Evolutionary conservation across 371 early-diverging fungal species (phyloP), one percentile per base, ranked within the genome.

Genomic region (Sporodiniella umbellata): DNA sequence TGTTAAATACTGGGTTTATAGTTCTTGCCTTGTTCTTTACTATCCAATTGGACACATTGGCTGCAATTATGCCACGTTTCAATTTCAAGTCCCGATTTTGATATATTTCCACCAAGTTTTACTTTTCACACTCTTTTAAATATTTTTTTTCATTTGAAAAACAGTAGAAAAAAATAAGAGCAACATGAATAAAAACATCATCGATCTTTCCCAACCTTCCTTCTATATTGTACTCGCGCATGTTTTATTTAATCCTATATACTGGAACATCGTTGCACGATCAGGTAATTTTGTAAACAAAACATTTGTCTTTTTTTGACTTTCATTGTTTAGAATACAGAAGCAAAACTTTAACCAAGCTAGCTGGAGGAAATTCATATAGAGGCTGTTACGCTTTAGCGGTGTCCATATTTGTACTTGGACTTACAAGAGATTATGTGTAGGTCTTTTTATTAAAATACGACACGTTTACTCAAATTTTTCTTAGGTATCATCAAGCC

Each of bases 201-300:
- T 90, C 46, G 82, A 90, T 70, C 78, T 84, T 53, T 58, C 67
- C 26, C 74, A 88, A 58, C 70, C 83, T 24, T 71, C 84, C n/a
- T 68, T 94, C 26, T 87, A 84, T 72, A 52, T 81, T 47, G 63
- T 88, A 17, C 59, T 85, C 19, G 87, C 75, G 14, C 79, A 83
- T 51, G 88, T 94, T 31, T 52, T 87, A 19, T 94, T 95, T 74
- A 94, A 93, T 58, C 95, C 95, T 23, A 58, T 86, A 31, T 90
- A 86, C 60, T 95, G 95, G 95, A 95, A 94, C 66, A 83, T 87
- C 18, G 92, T 83, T 21, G 95, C 95, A 5, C 81, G 89, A 33
- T 73, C 68, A 63, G 88, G 88, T 87, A 70, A 57, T 3, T 37
- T 37, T 37, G 18, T 37, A 6, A 51, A 11, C 24, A 8, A 42